These are phyloP conservation scores for Thermochaetoides dissita DNA, from an alignment of 2,329 filamentous ascomycete genomes.

Conservation along the genomic window DNA sequence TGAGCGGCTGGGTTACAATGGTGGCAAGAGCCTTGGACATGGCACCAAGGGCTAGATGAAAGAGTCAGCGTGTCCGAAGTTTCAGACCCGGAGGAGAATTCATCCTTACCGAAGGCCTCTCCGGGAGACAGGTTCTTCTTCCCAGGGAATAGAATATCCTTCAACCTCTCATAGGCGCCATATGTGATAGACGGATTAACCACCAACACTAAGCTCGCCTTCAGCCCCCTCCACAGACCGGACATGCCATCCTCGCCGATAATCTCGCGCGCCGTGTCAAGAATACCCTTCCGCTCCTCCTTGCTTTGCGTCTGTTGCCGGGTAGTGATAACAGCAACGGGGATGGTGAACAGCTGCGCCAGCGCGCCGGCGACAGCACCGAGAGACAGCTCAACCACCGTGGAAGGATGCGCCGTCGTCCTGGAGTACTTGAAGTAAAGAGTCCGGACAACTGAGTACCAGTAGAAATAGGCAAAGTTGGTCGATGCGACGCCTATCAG, in stretches of 20 bases:
- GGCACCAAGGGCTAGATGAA: conserved; percentile 61
- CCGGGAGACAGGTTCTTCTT: conserved; percentile 62
- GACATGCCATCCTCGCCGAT: conserved; percentile 79
- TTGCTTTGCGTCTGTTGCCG: conserved; percentile 88
- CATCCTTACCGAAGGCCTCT: conserved; percentile 76
- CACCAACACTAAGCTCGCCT: conserved; percentile 88
- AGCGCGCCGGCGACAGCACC: conserved; percentile 81
- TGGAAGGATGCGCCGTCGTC: conserved; percentile 47
- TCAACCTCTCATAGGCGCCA: conserved; percentile 83
- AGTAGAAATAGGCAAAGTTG: conserved; percentile 99
- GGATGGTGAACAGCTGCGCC: conserved; percentile 92
- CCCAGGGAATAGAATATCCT: conserved; percentile 62
- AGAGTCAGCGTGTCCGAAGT: background rate
- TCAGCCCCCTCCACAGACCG: conserved; percentile 87
- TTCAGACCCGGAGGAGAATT: background rate
- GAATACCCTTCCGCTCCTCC: conserved; percentile 67
- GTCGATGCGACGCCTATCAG: conserved; percentile 88
- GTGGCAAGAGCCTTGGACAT: conserved; percentile 88
- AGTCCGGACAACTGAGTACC: conserved; percentile 80
- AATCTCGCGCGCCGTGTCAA: conserved; percentile 81
- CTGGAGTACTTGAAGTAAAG: conserved; percentile 56
- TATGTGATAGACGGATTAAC: conserved; percentile 97
- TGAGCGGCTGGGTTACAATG: conserved; percentile 82
- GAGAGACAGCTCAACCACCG: conserved; percentile 66
- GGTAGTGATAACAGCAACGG: conserved; percentile 88